A percentile compares a stretch with the other conserved stretches of the same genome.
Evolutionary conservation across 805 yeast species (phyloP).

Genomic region (Naumovozyma baii): DNA sequence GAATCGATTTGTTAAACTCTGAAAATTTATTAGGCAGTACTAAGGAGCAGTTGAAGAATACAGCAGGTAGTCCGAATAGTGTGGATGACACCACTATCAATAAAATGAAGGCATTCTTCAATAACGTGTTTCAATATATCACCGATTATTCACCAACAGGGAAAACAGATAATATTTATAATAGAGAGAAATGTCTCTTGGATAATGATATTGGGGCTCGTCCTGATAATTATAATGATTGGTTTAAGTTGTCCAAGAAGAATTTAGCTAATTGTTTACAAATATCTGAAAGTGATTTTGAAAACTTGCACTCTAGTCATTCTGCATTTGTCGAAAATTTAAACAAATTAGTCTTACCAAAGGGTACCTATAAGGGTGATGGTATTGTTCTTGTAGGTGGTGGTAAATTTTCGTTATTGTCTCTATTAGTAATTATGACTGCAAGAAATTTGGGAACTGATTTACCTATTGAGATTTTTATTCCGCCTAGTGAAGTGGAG

Average conservation of each 20-base stretch:
- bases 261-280: constrained; percentile 19
- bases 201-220: constrained; percentile 19
- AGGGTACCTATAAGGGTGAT: constrained; percentile 31
- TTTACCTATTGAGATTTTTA: constrained; percentile 67
- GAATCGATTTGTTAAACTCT: not conserved
- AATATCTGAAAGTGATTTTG: constrained; percentile 11
- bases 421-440: constrained; percentile 53
- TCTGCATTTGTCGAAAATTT: constrained; percentile 11
- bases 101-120: constrained; percentile 10
- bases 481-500: constrained; percentile 56
- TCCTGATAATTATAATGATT: constrained; percentile 14
- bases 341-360: constrained; percentile 13
- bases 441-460: constrained; percentile 48
- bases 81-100: not conserved
- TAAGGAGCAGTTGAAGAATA: too few relatives aligned
- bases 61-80: not conserved
- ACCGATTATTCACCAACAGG: constrained; percentile 20
- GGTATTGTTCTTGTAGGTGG: constrained; percentile 64
- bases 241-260: constrained; percentile 14
- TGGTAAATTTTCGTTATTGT: constrained; percentile 64
- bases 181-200: constrained; percentile 11
- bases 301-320: constrained; percentile 15
- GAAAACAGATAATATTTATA: constrained; percentile 13
- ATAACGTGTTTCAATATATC: constrained; percentile 18
- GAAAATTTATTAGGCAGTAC: not conserved